Conservation (phyloP, 2,329 filamentous ascomycete species). For the Aspergillus oerlinghausenensis region DNA sequence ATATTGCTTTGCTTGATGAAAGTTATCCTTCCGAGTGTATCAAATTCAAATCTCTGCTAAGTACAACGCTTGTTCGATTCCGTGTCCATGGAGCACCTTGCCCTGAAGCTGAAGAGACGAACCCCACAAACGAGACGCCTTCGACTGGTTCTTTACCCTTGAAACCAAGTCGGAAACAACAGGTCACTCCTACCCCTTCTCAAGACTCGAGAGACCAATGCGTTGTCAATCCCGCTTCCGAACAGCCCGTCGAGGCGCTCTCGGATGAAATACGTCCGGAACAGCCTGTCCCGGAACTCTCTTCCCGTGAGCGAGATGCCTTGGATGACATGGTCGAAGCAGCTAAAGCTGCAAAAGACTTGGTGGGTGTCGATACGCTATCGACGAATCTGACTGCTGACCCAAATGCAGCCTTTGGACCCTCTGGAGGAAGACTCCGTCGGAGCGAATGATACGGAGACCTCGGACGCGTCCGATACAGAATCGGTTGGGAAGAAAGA, state of each 20-base stretch:
- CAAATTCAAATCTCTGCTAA: constrained; percentile 53
- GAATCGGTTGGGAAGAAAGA: constrained; percentile 11
- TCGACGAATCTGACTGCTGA: neutral
- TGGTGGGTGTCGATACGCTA: constrained; percentile 38
- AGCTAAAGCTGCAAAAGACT: constrained; percentile 55
- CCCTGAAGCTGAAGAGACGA: constrained; percentile 9
- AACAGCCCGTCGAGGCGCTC: neutral
- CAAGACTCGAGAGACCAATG: constrained; percentile 8
- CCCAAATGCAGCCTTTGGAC: constrained; percentile 29
- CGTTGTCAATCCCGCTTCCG: neutral
- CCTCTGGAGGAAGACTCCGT: constrained; percentile 22
- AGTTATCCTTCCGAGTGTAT: constrained; percentile 67
- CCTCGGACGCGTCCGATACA: constrained; percentile 13
- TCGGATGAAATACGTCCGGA: constrained; percentile 1
- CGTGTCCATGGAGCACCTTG: constrained; percentile 26
- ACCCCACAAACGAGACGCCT: constrained; percentile 4
- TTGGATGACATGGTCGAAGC: constrained; percentile 62
- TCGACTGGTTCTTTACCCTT: constrained; percentile 21
- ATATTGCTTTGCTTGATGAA: constrained; percentile 59
- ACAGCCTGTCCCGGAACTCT: constrained; percentile 2
- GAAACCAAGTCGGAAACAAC: constrained; percentile 22
- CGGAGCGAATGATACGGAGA: constrained; percentile 11
- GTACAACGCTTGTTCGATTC: constrained; percentile 53
- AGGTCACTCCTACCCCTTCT: constrained; percentile 12
- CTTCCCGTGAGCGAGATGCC: constrained; percentile 44